Evolutionary conservation across 345 rosid species (phyloP), one percentile per base, ranked within the genome.

Genomic region (Lepidium didymum): DNA sequence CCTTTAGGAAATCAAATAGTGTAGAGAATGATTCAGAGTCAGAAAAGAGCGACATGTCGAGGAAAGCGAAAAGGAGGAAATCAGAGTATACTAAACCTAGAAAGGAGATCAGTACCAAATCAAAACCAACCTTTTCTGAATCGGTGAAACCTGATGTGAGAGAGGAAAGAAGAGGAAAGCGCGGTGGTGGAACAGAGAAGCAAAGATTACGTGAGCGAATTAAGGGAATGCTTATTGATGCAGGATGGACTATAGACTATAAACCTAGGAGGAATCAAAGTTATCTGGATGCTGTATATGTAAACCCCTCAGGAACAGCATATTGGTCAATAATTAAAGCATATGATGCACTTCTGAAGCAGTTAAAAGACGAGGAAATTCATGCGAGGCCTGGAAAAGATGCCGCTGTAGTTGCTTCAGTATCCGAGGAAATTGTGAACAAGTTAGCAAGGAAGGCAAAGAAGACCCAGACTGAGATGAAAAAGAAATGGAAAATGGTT

Each of bases 251-350:
- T 35, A 85, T 94, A 58, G 91, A 94, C 72, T 85, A 86, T 75
- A 85, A 96, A 74, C 97, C 99, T 47, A 81, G 99, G 73, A 79
- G 86, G 79, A 93, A 89, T 56, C 86, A 90, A 72, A 86, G 82
- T 68, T 94, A 94, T 73, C 70, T 67, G 54, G 99, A 94, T 85
- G 96, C 99, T 42, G 97, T 94, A 27, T 94, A 94, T 76, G 81
- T 91, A 45, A 94, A 80, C 73, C 99, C 96, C 50, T 52, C 84
- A 34, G 99, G 99, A 53, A 86, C 87, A 42, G 95, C 99, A 25
- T 91, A 85, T 77, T 94, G 99, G 99, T 94, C 99, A 45, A 83
- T 94, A 35, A 85, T 91, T 45, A 85, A 89, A 81, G 99, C 99
- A 23, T 91, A 94, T 76, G 94, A 91, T 77, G 96, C 96, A 51